phyloP scores from a whole-genome alignment of 1,139 yeast species.

The Tardiomyces depauwii region DNA sequence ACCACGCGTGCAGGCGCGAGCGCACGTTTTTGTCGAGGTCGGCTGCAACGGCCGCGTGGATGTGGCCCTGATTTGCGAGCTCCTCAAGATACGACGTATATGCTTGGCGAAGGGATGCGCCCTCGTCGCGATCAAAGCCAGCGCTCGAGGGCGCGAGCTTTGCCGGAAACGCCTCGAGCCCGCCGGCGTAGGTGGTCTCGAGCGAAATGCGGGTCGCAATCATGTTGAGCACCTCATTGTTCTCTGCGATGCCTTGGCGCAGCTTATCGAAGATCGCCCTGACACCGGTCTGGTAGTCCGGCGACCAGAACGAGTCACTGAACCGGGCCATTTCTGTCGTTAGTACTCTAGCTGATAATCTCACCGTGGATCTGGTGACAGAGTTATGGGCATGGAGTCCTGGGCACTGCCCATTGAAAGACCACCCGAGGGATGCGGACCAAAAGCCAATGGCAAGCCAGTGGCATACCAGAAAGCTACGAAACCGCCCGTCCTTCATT shows the following conservation, averaged over 20 bases:
- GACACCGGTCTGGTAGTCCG: constrained; percentile 50
- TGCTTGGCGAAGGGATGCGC: constrained; percentile 40
- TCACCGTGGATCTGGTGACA: no score
- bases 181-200: constrained; percentile 52
- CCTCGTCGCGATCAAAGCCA: constrained; percentile 31
- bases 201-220: constrained; percentile 54
- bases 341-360: no score
- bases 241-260: constrained; percentile 57
- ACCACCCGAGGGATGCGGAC: no score
- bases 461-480: no score
- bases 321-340: constrained; percentile 19
- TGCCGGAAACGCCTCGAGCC: constrained; percentile 32
- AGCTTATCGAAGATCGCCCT: constrained; percentile 50
- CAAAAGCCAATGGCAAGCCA: no score
- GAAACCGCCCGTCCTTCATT: no score
- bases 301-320: constrained; percentile 69
- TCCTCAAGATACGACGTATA: constrained; percentile 39
- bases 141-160: constrained; percentile 16
- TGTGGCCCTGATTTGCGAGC: constrained; percentile 49
- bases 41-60: constrained; percentile 51
- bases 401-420: no score
- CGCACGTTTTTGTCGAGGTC: constrained; percentile 49
- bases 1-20: constrained; percentile 63
- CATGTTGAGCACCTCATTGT: constrained; percentile 48
- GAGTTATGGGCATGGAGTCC: no score